Evolutionary conservation across 164 flowering plant genomes (phyloP).

Genomic region (Magnolia kwangsiensis): DNA sequence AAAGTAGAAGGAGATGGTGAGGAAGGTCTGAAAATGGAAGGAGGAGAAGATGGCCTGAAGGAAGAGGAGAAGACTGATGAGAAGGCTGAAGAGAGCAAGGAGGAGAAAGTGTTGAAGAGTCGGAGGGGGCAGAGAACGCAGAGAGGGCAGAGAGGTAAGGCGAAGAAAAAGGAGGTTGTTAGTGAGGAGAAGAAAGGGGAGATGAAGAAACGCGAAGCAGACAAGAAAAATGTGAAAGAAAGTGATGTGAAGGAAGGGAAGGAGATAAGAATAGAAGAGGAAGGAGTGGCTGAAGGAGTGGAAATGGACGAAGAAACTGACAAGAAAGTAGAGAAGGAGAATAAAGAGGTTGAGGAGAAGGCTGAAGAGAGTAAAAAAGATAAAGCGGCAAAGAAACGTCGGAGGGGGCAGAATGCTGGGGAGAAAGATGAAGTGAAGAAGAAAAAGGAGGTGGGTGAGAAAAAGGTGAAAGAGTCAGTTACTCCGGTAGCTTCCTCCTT

Average conservation of each 20-base stretch:
- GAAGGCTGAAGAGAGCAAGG: background rate
- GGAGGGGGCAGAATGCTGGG: slow-evolving; percentile 8
- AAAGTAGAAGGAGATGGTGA: background rate
- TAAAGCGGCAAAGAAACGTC: slow-evolving; percentile 11
- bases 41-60: background rate
- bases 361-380: slow-evolving; percentile 6
- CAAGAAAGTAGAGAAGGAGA: background rate
- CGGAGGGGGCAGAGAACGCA: background rate
- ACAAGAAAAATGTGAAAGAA: background rate
- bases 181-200: background rate
- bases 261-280: background rate
- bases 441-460: slow-evolving; percentile 24
- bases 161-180: background rate
- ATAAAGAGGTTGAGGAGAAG: slow-evolving; percentile 13
- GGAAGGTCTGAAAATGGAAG: background rate
- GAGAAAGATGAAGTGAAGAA: slow-evolving; percentile 21
- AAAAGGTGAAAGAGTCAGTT: slow-evolving; percentile 34
- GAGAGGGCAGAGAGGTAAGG: background rate
- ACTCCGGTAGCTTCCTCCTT: slow-evolving; percentile 39
- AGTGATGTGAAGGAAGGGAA: slow-evolving; percentile 8
- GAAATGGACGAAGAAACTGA: background rate
- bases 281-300: background rate
- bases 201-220: background rate
- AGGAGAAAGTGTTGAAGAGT: background rate
- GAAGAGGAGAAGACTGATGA: background rate